Evolutionary conservation across 2,329 filamentous ascomycete genomes (phyloP), one percentile per base, ranked within the genome.

Genomic region (Stagonosporopsis rhizophila): DNA sequence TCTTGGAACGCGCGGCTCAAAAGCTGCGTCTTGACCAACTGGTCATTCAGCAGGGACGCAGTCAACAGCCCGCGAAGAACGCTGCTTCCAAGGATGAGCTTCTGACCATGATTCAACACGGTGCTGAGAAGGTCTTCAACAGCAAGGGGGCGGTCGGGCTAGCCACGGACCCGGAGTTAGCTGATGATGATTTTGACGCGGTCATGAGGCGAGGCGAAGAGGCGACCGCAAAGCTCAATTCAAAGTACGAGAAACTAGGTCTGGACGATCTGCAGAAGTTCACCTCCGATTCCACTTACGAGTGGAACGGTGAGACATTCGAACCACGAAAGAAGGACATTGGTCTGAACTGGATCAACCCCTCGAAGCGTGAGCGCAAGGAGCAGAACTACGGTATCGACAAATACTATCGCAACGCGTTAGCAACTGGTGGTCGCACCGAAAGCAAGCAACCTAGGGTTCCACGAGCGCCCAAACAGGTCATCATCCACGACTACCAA

Each of bases 231-330:
- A 84, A 95, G 75, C 84, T 99, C 38, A 98, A 92, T 73, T 89
- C 91, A 64, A 94, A 92, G 77, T 99, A 98, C 69, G 95, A 98
- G 75, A 96, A 96, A 74, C 87, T 99, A 37, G 95, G 96, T 62
- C 90, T 99, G 27, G 95, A 99, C 74, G 95, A 99, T 66, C 79
- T 99, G 39, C 95, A 99, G 74, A 98, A 98, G 72, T 99, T 99
- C 77, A 95, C 90, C 1, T 97, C 94, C 0, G 95, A 99, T 69
- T 96, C 92, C 51, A 93, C 96, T 0, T 99, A 99, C 70, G 95
- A 98, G 73, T 99, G 96, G 96, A 99, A 99, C 62, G 95, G 95
- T 42, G 89, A 98, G 78, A 94, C 94, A 69, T 99, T 99, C 75
- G 91, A 92, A 49, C 91, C 90, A 56, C 86, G 89, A 17, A 79